Evolutionary conservation across 1,284 basidiomycete species (phyloP), one percentile per base, ranked within the genome.

Genomic region (Irpex lacteus): DNA sequence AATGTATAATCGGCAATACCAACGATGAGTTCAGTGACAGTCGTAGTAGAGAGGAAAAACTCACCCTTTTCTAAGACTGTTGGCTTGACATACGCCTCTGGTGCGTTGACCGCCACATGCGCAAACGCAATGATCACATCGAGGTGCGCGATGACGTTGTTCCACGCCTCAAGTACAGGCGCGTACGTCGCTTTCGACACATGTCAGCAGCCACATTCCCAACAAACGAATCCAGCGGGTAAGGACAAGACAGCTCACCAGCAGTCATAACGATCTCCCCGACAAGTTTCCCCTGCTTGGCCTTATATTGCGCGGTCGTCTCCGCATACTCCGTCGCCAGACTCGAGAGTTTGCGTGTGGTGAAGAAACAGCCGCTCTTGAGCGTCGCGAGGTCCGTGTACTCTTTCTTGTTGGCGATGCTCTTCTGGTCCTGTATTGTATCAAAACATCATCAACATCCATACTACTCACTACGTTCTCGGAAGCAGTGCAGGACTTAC

Each of bases 231-330:
- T 49, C 19, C 3, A n/a, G 38, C 44, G 21, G 63, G 32, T 18
- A 18, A 21, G 2, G 8, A 15, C 40, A 34, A 19, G 18, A 36
- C 6, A 76, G 26, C 89, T 72, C 72, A 95, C 95, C 85, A 7
- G 97, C 97, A 69, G 98, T 98, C 52, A 82, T 86, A 13, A 99
- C 93, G 9, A 99, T 91, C 73, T 98, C 94, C 74, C 92, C 96
- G 57, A 98, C 98, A 3, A 99, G 82, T 1, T 85, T 84, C 64
- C 85, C 86, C 75, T 98, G 96, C 52, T 89, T 90, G 63, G 85
- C 84, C 40, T 85, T 79, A 75, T 98, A 98, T 62, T 81, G 78
- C 37, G 88, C 84, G 6, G 86, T 89, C 5, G 86, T 78, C 59
- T 93, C 91, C 61, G 84, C 83, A 70, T 91, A 93, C 62, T 95